phyloP scores from a whole-genome alignment of 2,329 filamentous ascomycete species.

The Nemania sp. region DNA sequence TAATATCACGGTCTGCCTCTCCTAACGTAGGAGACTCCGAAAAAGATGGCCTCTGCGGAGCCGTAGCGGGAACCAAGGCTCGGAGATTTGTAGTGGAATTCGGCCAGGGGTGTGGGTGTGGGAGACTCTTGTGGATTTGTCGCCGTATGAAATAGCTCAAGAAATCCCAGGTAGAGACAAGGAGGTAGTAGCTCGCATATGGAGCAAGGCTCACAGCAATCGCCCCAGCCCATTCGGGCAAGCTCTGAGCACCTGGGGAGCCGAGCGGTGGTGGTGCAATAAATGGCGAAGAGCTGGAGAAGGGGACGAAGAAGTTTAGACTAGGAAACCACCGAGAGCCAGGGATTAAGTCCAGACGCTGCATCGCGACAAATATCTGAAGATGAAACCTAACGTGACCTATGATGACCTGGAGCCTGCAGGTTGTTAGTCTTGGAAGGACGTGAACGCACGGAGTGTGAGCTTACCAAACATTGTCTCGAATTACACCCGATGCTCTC shows the following conservation, averaged over 20 bases:
- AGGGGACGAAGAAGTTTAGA: constrained; percentile 58
- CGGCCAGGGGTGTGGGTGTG: constrained; percentile 42
- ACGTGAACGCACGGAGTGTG: neutral
- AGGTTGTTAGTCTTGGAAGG: constrained; percentile 19
- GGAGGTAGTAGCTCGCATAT: constrained; percentile 52
- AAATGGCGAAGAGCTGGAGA: constrained; percentile 56
- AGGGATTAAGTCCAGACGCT: constrained; percentile 55
- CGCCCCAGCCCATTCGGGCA: constrained; percentile 51
- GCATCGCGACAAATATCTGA: constrained; percentile 57
- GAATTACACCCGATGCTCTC: constrained; percentile 26
- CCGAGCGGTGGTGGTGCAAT: constrained; percentile 49
- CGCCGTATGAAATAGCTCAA: constrained; percentile 46
- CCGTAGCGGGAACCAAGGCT: constrained; percentile 4
- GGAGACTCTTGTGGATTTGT: constrained; percentile 47
- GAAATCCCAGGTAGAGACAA: constrained; percentile 45
- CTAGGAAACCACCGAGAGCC: constrained; percentile 49
- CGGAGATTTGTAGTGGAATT: constrained; percentile 20
- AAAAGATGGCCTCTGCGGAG: constrained; percentile 29
- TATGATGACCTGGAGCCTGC: constrained; percentile 34
- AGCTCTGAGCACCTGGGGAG: constrained; percentile 44
- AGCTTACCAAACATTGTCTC: constrained; percentile 37
- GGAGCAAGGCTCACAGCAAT: constrained; percentile 51
- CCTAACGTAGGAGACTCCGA: constrained; percentile 42
- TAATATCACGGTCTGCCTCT: constrained; percentile 39
- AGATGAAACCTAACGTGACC: constrained; percentile 54